Conservation (phyloP, 768 basidiomycete genomes). For the Auricularia cornea region DNA sequence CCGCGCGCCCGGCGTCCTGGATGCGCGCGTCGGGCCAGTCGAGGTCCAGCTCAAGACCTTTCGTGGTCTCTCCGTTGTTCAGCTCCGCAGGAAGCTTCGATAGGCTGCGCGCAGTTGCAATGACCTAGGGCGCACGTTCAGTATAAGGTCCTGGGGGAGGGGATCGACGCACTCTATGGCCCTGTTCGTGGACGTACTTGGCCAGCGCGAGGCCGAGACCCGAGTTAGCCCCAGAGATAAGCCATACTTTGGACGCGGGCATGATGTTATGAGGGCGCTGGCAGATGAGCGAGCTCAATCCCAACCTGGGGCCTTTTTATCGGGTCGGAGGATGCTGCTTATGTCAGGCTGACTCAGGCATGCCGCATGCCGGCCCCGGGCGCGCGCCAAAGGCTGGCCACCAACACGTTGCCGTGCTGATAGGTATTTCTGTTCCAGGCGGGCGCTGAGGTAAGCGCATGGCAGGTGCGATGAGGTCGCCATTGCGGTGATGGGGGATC, state of each 20-base stretch:
- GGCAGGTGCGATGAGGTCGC: too few species aligned
- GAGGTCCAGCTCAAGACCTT: not conserved
- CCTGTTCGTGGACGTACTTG: conserved; percentile 17
- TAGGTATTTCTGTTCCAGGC: too few species aligned
- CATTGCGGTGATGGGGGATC: too few species aligned
- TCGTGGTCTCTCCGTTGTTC: not conserved
- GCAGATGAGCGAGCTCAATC: too few species aligned
- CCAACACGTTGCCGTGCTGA: too few species aligned
- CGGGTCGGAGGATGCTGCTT: not conserved
- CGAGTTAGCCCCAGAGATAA: conserved; percentile 21
- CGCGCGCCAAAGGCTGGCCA: too few species aligned
- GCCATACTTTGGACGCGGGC: conserved; percentile 8
- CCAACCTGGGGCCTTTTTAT: not conserved
- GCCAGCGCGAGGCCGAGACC: conserved; percentile 21
- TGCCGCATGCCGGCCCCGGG: too few species aligned
- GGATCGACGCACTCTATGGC: conserved; percentile 13
- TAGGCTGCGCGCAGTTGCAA: not conserved
- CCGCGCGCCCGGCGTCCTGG: not conserved
- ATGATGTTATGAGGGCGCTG: too few species aligned
- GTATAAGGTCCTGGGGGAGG: not conserved
- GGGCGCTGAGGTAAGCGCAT: too few species aligned
- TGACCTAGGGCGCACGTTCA: not conserved
- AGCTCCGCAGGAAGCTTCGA: not conserved
- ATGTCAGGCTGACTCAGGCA: too few species aligned
- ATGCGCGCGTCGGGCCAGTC: not conserved